These are phyloP conservation scores for Aspergillus tamarii DNA, from an alignment of 2,329 filamentous ascomycete genomes.

Conservation along the genomic window DNA sequence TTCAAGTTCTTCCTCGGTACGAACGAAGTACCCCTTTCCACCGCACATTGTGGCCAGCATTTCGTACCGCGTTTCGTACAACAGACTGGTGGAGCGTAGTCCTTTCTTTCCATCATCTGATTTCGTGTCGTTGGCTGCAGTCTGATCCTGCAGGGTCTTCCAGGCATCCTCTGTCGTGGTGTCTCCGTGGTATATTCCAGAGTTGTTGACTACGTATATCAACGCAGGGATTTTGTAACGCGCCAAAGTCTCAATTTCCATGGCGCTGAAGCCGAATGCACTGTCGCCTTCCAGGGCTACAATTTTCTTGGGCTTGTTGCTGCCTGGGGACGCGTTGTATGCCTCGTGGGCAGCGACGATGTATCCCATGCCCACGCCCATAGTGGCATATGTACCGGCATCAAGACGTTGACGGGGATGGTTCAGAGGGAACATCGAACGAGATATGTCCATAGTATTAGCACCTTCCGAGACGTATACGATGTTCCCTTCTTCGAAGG, in stretches of 20 bases:
- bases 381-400: constrained; percentile 62
- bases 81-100: constrained; percentile 54
- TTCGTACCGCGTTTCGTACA: constrained; percentile 60
- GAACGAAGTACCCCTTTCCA: constrained; percentile 56
- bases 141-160: constrained; percentile 49
- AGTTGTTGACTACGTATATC: constrained; percentile 61
- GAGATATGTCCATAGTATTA: constrained; percentile 65
- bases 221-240: constrained; percentile 58
- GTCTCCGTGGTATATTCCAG: constrained; percentile 55
- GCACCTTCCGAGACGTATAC: constrained; percentile 63
- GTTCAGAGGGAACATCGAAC: constrained; percentile 57
- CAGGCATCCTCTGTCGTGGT: constrained; percentile 45
- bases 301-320: constrained; percentile 52
- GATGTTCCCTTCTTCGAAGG: constrained; percentile 50
- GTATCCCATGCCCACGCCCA: constrained; percentile 63
- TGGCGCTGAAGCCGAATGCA: constrained; percentile 59
- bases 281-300: constrained; percentile 60
- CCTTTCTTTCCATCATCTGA: constrained; percentile 33
- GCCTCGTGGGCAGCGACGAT: constrained; percentile 60
- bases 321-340: constrained; percentile 52
- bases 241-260: constrained; percentile 61
- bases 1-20: constrained; percentile 56
- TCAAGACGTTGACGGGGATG: constrained; percentile 60
- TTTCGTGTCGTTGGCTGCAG: constrained; percentile 33
- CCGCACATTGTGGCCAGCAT: constrained; percentile 59